Conservation (phyloP, 176 grass and related monocot genomes). For the Avena eriantha region DNA sequence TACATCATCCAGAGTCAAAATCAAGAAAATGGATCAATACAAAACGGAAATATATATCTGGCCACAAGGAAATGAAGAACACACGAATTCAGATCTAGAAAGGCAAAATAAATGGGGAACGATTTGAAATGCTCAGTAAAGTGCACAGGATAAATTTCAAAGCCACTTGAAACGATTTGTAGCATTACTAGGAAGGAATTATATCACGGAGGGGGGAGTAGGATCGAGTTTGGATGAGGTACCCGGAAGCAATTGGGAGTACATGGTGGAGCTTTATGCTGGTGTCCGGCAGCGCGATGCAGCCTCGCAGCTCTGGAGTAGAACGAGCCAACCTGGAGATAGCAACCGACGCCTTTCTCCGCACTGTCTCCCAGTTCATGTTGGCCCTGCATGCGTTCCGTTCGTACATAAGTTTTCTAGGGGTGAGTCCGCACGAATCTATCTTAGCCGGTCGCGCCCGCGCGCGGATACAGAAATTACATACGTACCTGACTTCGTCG, state of each 20-base stretch:
- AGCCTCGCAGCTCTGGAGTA: constrained; percentile 19
- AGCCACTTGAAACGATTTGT: background rate
- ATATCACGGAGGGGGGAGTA: background rate
- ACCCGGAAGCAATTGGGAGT: constrained; percentile 22
- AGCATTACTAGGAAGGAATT: background rate
- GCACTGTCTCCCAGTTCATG: constrained; percentile 5
- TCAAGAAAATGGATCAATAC: background rate
- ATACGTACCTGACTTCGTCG: background rate
- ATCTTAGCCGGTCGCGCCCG: background rate
- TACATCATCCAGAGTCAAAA: background rate
- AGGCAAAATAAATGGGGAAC: background rate
- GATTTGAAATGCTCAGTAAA: no score
- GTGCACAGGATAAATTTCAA: background rate
- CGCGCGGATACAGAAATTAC: background rate
- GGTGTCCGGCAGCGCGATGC: background rate
- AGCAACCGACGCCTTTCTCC: background rate
- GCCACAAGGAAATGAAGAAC: background rate
- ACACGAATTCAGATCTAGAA: background rate
- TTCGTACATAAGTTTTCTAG: background rate
- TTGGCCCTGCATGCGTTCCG: constrained; percentile 6
- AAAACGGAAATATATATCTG: background rate
- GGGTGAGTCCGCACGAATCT: background rate
- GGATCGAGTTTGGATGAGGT: background rate
- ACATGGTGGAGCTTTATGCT: background rate
- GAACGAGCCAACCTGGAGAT: constrained; percentile 6